Evolutionary conservation across 805 yeast genomes (phyloP).

Genomic region (Jamesozyma spencerorum): DNA sequence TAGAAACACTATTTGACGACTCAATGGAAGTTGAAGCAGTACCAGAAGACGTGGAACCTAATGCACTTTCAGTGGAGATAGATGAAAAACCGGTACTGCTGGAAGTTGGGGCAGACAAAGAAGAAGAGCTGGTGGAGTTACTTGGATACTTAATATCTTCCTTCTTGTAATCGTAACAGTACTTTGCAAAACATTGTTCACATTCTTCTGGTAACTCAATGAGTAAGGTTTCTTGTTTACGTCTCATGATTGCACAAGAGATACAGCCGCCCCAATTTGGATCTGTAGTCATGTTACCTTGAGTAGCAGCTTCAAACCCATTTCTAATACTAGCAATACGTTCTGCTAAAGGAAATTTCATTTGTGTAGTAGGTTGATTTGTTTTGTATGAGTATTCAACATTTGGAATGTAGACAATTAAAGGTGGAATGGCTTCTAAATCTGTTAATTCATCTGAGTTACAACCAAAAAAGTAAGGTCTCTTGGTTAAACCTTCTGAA

Average conservation of each 20-base stretch:
- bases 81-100: no score
- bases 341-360: slow-evolving; percentile 51
- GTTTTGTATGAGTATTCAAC: slow-evolving; percentile 53
- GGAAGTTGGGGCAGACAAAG: no score
- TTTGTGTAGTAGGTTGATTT: slow-evolving; percentile 60
- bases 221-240: slow-evolving; percentile 63
- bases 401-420: slow-evolving; percentile 69
- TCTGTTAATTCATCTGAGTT: slow-evolving; percentile 52
- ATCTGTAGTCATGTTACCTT: slow-evolving; percentile 59
- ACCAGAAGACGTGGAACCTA: no score
- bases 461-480: slow-evolving; percentile 81
- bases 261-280: slow-evolving; percentile 63
- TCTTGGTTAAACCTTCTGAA: slow-evolving; percentile 49
- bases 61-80: no score
- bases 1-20: no score
- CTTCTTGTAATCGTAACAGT: slow-evolving; percentile 87
- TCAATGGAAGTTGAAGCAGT: no score
- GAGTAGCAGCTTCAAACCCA: slow-evolving; percentile 65
- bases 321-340: slow-evolving; percentile 53
- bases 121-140: no score
- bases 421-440: slow-evolving; percentile 54
- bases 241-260: slow-evolving; percentile 73
- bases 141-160: no score
- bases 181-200: slow-evolving; percentile 53
- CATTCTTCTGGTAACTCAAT: slow-evolving; percentile 61